Evolutionary conservation across 306 rosid genomes (phyloP).

Genomic region (Alnus glutinosa): DNA sequence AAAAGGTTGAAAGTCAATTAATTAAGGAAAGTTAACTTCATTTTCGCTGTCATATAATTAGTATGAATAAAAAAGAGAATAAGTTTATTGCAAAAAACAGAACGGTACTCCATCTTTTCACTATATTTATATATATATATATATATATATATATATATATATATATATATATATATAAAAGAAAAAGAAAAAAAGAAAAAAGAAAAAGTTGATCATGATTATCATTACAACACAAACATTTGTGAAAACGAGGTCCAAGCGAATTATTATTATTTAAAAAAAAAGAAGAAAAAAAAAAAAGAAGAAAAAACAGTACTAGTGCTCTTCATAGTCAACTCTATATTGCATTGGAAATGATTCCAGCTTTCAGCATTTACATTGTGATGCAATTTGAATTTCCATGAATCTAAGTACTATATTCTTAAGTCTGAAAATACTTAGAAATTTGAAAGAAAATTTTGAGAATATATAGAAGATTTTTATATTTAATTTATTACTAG

Average conservation of each 20-base stretch:
- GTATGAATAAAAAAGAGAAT: neutral
- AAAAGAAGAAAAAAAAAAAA: neutral
- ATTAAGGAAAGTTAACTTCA: neutral
- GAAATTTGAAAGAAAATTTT: too few species aligned
- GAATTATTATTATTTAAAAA: neutral
- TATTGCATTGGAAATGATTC: conserved; percentile 35
- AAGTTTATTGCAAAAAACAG: neutral
- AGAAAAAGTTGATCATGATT: neutral
- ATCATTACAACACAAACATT: neutral
- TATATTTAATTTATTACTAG: too few species aligned
- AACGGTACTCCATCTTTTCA: neutral
- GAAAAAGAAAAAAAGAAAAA: too few species aligned
- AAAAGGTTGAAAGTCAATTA: conserved; percentile 30
- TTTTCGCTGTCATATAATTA: neutral
- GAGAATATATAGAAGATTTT: too few species aligned
- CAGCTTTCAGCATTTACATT: too few species aligned
- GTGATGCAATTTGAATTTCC: too few species aligned
- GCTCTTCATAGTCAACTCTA: conserved; percentile 24
- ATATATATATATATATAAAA: too few species aligned
- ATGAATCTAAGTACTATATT: too few species aligned
- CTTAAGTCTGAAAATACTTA: too few species aligned
- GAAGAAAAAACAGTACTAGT: neutral
- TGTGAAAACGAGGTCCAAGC: neutral
- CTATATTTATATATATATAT: neutral
- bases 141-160: too few species aligned